Conservation (phyloP, 2,329 filamentous ascomycete genomes). For the Ceratocystis ficicola region DNA sequence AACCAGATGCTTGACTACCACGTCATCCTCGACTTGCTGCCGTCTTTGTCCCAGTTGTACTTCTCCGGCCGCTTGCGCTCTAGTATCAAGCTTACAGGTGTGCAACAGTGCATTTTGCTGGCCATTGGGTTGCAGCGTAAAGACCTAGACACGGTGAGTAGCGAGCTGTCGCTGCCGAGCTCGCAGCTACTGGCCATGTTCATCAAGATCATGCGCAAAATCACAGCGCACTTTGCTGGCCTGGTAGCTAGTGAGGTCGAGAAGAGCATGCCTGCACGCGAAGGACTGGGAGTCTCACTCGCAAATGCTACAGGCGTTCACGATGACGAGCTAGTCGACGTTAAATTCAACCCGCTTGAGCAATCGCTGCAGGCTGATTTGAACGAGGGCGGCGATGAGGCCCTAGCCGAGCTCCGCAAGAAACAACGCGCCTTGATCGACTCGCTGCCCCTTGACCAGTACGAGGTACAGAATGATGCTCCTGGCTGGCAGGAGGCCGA, state of each 20-base stretch:
- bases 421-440: constrained; percentile 84
- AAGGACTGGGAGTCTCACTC: constrained; percentile 45
- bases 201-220: constrained; percentile 86
- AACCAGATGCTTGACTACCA: constrained; percentile 98
- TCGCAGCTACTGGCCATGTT: constrained; percentile 91
- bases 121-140: constrained; percentile 86
- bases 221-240: constrained; percentile 63
- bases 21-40: constrained; percentile 86
- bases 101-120: constrained; percentile 80
- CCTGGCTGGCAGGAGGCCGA: constrained; percentile 59
- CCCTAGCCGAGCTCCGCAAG: constrained; percentile 55
- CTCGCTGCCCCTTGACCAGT: constrained; percentile 73
- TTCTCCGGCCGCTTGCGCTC: constrained; percentile 64
- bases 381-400: constrained; percentile 68
- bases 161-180: constrained; percentile 60
- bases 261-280: constrained; percentile 48
- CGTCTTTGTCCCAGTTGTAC: constrained; percentile 67
- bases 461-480: constrained; percentile 51
- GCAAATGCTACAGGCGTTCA: constrained; percentile 52
- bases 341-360: constrained; percentile 58
- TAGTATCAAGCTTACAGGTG: constrained; percentile 58
- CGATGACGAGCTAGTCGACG: constrained; percentile 54
- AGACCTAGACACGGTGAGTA: constrained; percentile 65
- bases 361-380: constrained; percentile 68
- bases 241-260: constrained; percentile 64